A percentile compares a stretch with the other conserved stretches of the same genome.
phyloP scores from a whole-genome alignment of 768 basidiomycete genomes.

The Termitomyces sp. region DNA sequence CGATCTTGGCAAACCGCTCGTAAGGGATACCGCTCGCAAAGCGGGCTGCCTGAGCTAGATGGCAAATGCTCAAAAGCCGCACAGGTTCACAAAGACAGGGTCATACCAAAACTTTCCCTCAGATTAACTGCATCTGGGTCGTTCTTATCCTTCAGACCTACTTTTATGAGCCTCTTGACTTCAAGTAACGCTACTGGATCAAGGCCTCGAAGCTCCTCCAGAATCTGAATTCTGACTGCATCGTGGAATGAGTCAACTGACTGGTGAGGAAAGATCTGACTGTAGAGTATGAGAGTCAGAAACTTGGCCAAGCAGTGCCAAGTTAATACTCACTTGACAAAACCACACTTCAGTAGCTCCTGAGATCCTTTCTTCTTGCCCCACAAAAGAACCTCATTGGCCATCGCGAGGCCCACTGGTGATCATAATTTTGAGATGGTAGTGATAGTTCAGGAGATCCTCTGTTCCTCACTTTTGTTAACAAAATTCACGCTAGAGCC shows the following conservation, averaged over 20 bases:
- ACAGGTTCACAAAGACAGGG: neutral
- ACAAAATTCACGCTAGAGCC: constrained; percentile 67
- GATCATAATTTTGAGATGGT: neutral
- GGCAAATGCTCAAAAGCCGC: neutral
- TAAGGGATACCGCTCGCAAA: constrained; percentile 57
- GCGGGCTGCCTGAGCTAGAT: constrained; percentile 54
- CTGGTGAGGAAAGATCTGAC: constrained; percentile 56
- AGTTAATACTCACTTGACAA: constrained; percentile 53
- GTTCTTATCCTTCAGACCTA: constrained; percentile 57
- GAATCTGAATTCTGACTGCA: constrained; percentile 42
- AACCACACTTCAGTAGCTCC: constrained; percentile 55
- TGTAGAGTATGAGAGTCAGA: constrained; percentile 18
- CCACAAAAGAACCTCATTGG: constrained; percentile 68
- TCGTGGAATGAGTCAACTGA: constrained; percentile 47
- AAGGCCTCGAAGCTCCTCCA: constrained; percentile 53
- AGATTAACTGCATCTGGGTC: constrained; percentile 60
- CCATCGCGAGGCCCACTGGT: constrained; percentile 62
- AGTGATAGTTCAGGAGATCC: neutral
- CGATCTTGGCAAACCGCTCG: constrained; percentile 49
- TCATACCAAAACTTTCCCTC: constrained; percentile 57
- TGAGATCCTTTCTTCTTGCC: constrained; percentile 60
- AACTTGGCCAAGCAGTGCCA: neutral
- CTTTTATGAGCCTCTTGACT: constrained; percentile 49
- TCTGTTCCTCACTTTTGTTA: constrained; percentile 46
- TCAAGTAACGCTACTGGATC: constrained; percentile 48